Conservation (phyloP, 2,329 filamentous ascomycete genomes). For the Trichoderma simmonsii region DNA sequence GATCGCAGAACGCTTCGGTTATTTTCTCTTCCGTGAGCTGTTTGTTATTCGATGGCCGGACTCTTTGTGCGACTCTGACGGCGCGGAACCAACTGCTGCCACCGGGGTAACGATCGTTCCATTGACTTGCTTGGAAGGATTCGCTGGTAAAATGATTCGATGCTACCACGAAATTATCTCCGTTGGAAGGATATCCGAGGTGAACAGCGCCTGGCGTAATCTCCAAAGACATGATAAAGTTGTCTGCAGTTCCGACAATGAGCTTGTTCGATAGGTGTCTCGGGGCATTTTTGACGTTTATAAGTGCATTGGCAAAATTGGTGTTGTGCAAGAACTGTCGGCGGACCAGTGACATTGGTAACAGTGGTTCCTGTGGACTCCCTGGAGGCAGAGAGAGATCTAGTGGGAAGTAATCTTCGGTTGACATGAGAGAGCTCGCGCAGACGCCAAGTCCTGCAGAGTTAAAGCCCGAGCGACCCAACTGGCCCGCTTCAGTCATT, state of each 20-base stretch:
- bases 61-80: neutral
- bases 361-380: neutral
- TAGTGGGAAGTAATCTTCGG: constrained; percentile 17
- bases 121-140: constrained; percentile 10
- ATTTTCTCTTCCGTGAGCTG: neutral
- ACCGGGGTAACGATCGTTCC: constrained; percentile 13
- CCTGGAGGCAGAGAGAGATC: neutral
- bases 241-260: constrained; percentile 16
- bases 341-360: constrained; percentile 17
- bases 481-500: neutral
- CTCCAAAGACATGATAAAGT: constrained; percentile 1
- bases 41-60: neutral
- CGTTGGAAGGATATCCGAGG: neutral
- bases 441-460: constrained; percentile 14
- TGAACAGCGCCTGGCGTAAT: neutral
- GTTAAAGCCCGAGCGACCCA: constrained; percentile 17
- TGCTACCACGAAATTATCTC: neutral
- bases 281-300: constrained; percentile 14
- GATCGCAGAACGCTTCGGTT: neutral
- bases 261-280: constrained; percentile 19
- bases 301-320: constrained; percentile 12
- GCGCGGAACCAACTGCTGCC: constrained; percentile 20
- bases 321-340: constrained; percentile 15
- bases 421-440: constrained; percentile 20
- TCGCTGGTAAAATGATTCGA: constrained; percentile 17